Base-by-base conservation (phyloP, 2,329 filamentous ascomycete species). In the Aspergillus intermedius region DNA sequence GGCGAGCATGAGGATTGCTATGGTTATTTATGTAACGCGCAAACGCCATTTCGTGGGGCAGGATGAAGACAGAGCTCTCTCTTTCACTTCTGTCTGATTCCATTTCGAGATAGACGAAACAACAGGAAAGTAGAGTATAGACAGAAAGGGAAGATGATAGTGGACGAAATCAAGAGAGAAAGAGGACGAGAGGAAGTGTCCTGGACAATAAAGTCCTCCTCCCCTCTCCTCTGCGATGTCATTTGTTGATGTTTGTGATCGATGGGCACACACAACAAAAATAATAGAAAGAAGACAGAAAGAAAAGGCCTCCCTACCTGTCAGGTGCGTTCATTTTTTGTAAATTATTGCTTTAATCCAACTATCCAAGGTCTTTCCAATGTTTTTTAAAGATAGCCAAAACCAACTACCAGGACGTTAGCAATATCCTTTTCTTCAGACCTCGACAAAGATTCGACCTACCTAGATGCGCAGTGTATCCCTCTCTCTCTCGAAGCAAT, bases 311-410 rank as follows among this genome's bases (percentile, higher is more conserved):
- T 19, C 62, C 66, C 19, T 69, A 80, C 77, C 63, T 54, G 49
- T 66, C 63, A 13, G 63, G 63, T 0, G 63, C 63, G 65, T 80
- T 80, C 77, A 80, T 80, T 17, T n/a, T 57, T 67, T 59, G 49
- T 46, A 50, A 45, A 48, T 52, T 37, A 34, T 15, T 35, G 15
- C 15, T 42, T 3, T 34, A 17, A 15, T 6, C 17, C 17, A 5
- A n/a, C 34, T 40, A 17, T 40, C 19, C 17, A 19, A 19, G 5
- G 6, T 37, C 34, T 37, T 37, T 17, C 17, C 34, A 15, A 37
- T 37, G n/a, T 7, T 37, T 15, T 34, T 19, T 5, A 19, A 37
- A n/a, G 10, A 40, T 9, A 19, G 10, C 17, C 15, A 21, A 19
- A 21, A 40, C 12, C 17, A 21, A 17, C 34, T 35, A n/a, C 34